Evolutionary conservation across 2,329 filamentous ascomycete species (phyloP).

Genomic region (Neopestalotiopsis sp.): DNA sequence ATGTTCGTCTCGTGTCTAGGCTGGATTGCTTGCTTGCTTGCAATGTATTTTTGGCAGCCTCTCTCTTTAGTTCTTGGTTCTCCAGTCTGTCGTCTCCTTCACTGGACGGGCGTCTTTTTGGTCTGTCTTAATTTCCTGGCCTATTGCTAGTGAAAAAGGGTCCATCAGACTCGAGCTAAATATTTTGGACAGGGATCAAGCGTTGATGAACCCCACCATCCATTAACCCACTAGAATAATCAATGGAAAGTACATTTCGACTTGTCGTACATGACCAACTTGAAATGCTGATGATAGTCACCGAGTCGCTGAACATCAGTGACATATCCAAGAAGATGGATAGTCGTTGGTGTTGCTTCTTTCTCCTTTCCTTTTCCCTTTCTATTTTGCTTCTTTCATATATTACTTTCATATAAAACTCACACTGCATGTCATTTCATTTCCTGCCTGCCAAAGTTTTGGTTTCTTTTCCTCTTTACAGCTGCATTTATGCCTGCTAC

Average conservation of each 20-base stretch:
- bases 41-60: slow-evolving; percentile 9
- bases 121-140: not conserved
- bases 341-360: too few species aligned
- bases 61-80: not conserved
- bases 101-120: not conserved
- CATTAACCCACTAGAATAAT: too few species aligned
- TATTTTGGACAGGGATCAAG: not conserved
- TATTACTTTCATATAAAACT: not conserved
- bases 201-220: too few species aligned
- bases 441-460: not conserved
- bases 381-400: not conserved
- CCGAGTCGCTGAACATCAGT: too few species aligned
- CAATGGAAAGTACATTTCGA: too few species aligned
- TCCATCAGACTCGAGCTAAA: not conserved
- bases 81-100: not conserved
- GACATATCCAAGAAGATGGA: too few species aligned
- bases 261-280: too few species aligned
- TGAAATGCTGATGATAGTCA: too few species aligned
- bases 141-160: not conserved
- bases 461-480: not conserved
- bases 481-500: not conserved
- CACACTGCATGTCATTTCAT: not conserved
- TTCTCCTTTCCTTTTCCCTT: not conserved
- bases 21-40: not conserved
- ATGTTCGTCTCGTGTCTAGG: not conserved